Base-by-base conservation (phyloP, 768 basidiomycete genomes). In the Suillus subaureus region DNA sequence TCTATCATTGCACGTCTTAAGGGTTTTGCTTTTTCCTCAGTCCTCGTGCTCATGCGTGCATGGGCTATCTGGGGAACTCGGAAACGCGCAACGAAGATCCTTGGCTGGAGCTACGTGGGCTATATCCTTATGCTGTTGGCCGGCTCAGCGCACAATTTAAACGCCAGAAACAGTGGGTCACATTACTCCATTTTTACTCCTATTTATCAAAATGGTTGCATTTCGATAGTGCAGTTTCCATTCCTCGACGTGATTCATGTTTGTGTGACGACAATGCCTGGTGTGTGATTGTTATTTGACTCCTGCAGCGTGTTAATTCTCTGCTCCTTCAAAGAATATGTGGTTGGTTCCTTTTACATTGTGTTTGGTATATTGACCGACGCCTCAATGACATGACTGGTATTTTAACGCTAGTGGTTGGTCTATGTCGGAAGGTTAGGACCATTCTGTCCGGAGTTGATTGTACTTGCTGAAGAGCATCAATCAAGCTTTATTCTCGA, bases 51-150 rank as follows among this genome's bases (percentile, higher is more conserved):
- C 33, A 23, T 65, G 45, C 51, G 63, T 12, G 57, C 63, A 9
- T 67, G 66, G 63, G 66, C 57, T 26, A 47, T 66, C 28, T 66
- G 66, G 66, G 66, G 52, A 42, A 43, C 64, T 18, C 35, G 40
- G 5, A 21, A 23, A 40, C 26, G 15, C 6, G 43, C 54, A 11
- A 33, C 49, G 3, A 57, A 26, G 5, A 39, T 16, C 23, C 39
- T 67, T 8, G 16, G 49, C 18, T 57, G 42, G 18, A 28, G 43
- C 2, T 67, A 67, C 21, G 23, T 51, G 11, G 9, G 28, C 15
- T 67, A 61, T 21, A 11, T 64, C 9, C 5, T 58, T 1, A 15
- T 64, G 18, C 11, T 35, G 37, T 16, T 67, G 8, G 4, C 6
- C 9, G 16, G 39, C 47, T 26, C 47, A 15, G 23, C 13, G 13